phyloP scores from a whole-genome alignment of 169 alveolate genomes.

The Pseudocohnilembus persalinus region DNA sequence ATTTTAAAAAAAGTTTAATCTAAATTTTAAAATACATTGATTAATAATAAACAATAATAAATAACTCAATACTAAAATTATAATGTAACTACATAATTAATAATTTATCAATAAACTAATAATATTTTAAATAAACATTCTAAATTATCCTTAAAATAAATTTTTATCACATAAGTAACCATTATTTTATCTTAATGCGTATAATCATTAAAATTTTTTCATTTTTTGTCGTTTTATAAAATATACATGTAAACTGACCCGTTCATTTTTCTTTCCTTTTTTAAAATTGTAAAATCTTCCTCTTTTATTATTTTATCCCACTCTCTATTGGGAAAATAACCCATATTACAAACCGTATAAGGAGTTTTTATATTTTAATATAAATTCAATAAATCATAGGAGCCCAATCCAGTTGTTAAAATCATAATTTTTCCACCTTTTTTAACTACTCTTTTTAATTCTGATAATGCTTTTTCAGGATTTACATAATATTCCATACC shows the following conservation, averaged over 20 bases:
- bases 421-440: slow-evolving; percentile 46
- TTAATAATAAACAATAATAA: no score
- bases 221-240: slow-evolving; percentile 34
- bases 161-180: no score
- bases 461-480: slow-evolving; percentile 35
- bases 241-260: slow-evolving; percentile 34
- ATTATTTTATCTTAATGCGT: no score
- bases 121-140: no score
- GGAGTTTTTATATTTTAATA: slow-evolving; percentile 32
- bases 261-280: slow-evolving; percentile 25
- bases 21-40: no score
- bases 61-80: no score
- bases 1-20: no score
- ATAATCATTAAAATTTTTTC: not conserved
- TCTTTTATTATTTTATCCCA: slow-evolving; percentile 39
- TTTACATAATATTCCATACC: slow-evolving; percentile 49
- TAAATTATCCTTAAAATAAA: no score
- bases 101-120: no score
- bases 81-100: no score
- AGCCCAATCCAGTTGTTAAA: slow-evolving; percentile 39
- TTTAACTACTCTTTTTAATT: slow-evolving; percentile 54
- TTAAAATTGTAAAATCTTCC: slow-evolving; percentile 13
- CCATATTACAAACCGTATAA: slow-evolving; percentile 6
- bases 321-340: slow-evolving; percentile 41
- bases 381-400: slow-evolving; percentile 26